Evolutionary conservation across 345 rosid species (phyloP).

Genomic region (Acer saccharum): DNA sequence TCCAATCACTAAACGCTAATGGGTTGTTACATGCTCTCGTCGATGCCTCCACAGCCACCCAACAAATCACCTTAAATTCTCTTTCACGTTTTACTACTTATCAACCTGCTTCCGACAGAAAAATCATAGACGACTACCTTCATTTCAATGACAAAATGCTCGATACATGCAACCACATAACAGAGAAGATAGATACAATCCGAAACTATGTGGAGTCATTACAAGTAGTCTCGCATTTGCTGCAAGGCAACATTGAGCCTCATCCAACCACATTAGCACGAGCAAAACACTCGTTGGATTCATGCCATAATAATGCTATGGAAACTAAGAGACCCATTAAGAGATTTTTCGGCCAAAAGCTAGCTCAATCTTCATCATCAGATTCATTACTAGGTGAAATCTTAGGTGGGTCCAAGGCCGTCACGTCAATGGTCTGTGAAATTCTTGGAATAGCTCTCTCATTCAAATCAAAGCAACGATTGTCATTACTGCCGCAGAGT

Average conservation of each 20-base stretch:
- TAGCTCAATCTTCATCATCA: not conserved
- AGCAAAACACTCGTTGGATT: not conserved
- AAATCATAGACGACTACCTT: constrained; percentile 5
- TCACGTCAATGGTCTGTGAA: constrained; percentile 2
- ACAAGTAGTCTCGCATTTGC: constrained; percentile 8
- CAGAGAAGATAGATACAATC: constrained; percentile 4
- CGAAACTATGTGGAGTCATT: constrained; percentile 11
- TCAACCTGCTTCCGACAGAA: not conserved
- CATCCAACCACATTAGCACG: constrained; percentile 8
- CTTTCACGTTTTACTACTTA: not conserved
- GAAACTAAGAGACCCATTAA: not conserved
- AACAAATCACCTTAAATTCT: not conserved
- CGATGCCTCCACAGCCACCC: constrained; percentile 1
- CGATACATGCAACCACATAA: constrained; percentile 6
- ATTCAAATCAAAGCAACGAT: constrained; percentile 11
- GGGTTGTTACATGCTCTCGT: constrained; percentile 17
- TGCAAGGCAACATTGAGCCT: not conserved
- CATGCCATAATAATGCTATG: not conserved
- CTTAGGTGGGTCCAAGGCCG: constrained; percentile 10
- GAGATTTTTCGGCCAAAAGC: constrained; percentile 4
- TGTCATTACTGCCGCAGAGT: not conserved
- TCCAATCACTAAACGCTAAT: not conserved
- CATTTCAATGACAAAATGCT: constrained; percentile 12
- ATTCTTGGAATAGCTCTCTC: constrained; percentile 15
- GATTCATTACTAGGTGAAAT: constrained; percentile 10